These are phyloP conservation scores for Candida fluviatilis DNA, from an alignment of 805 yeast genomes.

Conservation along the genomic window DNA sequence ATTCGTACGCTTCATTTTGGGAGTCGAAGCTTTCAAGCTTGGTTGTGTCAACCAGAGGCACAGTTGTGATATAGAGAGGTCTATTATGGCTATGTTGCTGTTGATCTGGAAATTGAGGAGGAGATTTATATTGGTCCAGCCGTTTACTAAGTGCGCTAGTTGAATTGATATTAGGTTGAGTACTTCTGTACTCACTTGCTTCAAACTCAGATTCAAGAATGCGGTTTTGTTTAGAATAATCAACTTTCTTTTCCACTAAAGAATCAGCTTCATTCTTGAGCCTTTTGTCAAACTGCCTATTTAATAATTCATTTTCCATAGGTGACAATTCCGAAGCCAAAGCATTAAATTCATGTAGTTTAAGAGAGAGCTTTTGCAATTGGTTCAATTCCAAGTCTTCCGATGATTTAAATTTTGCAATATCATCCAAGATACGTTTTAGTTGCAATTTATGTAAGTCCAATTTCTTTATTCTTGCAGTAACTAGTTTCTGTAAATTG, in stretches of 20 bases:
- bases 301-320: neutral
- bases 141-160: too few species aligned
- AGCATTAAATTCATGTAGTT: neutral
- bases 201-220: too few species aligned
- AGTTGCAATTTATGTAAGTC: neutral
- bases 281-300: neutral
- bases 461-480: neutral
- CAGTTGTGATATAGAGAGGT: too few species aligned
- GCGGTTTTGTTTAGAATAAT: too few species aligned
- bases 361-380: neutral
- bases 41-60: too few species aligned
- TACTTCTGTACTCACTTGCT: too few species aligned
- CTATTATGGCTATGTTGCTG: too few species aligned
- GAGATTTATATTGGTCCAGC: too few species aligned
- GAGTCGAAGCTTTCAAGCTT: too few species aligned
- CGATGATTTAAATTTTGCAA: neutral
- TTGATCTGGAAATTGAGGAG: too few species aligned
- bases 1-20: too few species aligned
- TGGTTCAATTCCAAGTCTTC: conserved; percentile 1
- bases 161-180: too few species aligned
- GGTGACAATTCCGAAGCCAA: neutral
- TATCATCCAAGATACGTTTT: neutral
- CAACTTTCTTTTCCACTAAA: neutral
- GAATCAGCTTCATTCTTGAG: neutral
- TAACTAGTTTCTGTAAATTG: neutral